Evolutionary conservation across 2,329 filamentous ascomycete genomes (phyloP).

Genomic region (Ophiostoma pallidulum): DNA sequence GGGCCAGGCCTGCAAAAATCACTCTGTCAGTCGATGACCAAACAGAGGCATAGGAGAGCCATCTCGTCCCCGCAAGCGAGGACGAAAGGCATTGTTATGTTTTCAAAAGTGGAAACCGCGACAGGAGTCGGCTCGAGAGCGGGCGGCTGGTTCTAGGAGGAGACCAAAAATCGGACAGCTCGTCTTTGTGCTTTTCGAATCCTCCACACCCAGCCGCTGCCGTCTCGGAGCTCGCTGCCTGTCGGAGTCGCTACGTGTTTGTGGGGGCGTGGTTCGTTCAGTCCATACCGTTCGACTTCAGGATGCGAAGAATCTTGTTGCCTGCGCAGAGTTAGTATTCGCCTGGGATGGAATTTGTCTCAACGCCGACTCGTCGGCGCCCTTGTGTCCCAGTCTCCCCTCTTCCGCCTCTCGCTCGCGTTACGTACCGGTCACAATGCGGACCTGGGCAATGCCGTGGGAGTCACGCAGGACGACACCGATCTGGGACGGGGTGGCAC

Average conservation of each 20-base stretch:
- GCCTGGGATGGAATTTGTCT: too few species aligned
- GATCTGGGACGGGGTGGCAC: slow-evolving; percentile 96
- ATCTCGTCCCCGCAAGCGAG: neutral
- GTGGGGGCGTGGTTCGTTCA: slow-evolving; percentile 22
- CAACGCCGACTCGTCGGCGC: too few species aligned
- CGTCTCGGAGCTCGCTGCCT: too few species aligned
- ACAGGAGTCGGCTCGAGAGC: too few species aligned
- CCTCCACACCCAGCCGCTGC: neutral
- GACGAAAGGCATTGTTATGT: neutral
- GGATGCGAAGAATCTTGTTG: slow-evolving; percentile 99
- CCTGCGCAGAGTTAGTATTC: slow-evolving; percentile 42
- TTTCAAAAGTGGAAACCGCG: too few species aligned
- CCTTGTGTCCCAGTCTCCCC: too few species aligned
- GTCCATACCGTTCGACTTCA: slow-evolving; percentile 91
- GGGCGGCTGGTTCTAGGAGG: too few species aligned
- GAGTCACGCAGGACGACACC: slow-evolving; percentile 97
- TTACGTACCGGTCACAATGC: slow-evolving; percentile 83
- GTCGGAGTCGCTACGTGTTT: neutral
- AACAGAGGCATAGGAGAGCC: slow-evolving; percentile 61
- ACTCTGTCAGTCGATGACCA: slow-evolving; percentile 89
- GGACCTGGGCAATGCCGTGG: slow-evolving; percentile 97
- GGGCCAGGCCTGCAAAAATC: slow-evolving; percentile 89
- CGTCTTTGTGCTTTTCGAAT: neutral
- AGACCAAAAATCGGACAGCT: too few species aligned
- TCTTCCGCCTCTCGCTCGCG: neutral